phyloP scores from a whole-genome alignment of 345 rosid species.

The Erucastrum elatum region DNA sequence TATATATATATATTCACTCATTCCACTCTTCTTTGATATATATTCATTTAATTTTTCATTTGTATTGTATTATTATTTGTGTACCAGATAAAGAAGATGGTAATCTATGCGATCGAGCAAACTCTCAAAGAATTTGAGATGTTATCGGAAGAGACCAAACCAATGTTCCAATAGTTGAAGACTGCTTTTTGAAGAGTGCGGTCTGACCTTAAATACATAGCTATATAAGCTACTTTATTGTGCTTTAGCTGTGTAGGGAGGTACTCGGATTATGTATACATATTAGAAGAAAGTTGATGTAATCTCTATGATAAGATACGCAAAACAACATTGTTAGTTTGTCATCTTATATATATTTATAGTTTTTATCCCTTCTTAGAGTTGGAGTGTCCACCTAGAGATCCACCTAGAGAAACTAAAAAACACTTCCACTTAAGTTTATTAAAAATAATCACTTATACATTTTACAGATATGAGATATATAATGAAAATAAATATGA shows the following conservation, averaged over 20 bases:
- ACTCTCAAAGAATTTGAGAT: conserved; percentile 36
- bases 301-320: not conserved
- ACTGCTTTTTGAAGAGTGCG: not conserved
- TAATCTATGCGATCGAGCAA: conserved; percentile 55
- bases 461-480: not conserved
- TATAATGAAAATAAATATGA: too few relatives aligned
- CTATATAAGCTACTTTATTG: not conserved
- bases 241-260: not conserved
- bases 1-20: too few relatives aligned
- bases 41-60: not conserved
- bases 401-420: not conserved
- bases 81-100: conserved; percentile 81
- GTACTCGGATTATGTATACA: not conserved
- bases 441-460: not conserved
- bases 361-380: not conserved
- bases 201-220: not conserved
- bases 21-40: not conserved
- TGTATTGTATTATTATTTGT: not conserved
- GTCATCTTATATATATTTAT: not conserved
- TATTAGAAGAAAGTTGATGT: not conserved
- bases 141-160: not conserved
- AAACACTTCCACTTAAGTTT: not conserved
- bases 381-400: not conserved
- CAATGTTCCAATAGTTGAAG: conserved; percentile 5
- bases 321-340: not conserved